Percentiles rank a stretch among this genome's conserved stretches.
phyloP scores from a whole-genome alignment of 148 eudicot species.

The Suaeda aralocaspica region DNA sequence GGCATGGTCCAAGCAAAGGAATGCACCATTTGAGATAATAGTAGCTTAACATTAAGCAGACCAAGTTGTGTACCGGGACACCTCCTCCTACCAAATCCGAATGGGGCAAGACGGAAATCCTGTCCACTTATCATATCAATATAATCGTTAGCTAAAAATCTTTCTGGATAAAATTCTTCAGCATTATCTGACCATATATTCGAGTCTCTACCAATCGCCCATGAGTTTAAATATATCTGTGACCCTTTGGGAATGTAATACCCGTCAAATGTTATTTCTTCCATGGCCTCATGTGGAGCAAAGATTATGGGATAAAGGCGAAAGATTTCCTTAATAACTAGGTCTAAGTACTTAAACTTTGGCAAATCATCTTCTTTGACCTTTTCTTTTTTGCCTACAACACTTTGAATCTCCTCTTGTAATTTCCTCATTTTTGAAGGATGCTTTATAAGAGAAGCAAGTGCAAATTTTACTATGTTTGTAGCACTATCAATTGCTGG shows the following conservation, averaged over 20 bases:
- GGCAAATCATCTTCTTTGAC: slow-evolving; percentile 15
- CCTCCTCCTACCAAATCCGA: slow-evolving; percentile 26
- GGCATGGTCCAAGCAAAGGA: slow-evolving; percentile 44
- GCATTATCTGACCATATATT: background rate
- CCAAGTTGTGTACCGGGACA: slow-evolving; percentile 44
- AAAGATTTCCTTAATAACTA: slow-evolving; percentile 20
- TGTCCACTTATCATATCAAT: slow-evolving; percentile 2
- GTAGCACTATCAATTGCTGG: slow-evolving; percentile 25
- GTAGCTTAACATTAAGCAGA: slow-evolving; percentile 18
- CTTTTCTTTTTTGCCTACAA: slow-evolving; percentile 12
- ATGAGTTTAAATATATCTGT: background rate
- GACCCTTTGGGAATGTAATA: slow-evolving; percentile 33
- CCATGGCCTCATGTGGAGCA: slow-evolving; percentile 20
- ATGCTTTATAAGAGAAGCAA: slow-evolving; percentile 10
- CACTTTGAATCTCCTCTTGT: slow-evolving; percentile 12
- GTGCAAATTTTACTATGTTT: background rate
- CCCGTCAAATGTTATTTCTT: slow-evolving; percentile 13
- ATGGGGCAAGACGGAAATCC: slow-evolving; percentile 19
- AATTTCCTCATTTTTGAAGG: slow-evolving; percentile 15
- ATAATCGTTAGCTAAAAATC: background rate
- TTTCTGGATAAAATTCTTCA: slow-evolving; percentile 11
- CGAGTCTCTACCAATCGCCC: slow-evolving; percentile 12
- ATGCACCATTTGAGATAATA: slow-evolving; percentile 44
- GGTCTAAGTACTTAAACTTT: slow-evolving; percentile 14
- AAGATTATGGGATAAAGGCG: slow-evolving; percentile 13